Evolutionary conservation across 768 basidiomycete species (phyloP).

Genomic region (Fibroporia radiculosa): DNA sequence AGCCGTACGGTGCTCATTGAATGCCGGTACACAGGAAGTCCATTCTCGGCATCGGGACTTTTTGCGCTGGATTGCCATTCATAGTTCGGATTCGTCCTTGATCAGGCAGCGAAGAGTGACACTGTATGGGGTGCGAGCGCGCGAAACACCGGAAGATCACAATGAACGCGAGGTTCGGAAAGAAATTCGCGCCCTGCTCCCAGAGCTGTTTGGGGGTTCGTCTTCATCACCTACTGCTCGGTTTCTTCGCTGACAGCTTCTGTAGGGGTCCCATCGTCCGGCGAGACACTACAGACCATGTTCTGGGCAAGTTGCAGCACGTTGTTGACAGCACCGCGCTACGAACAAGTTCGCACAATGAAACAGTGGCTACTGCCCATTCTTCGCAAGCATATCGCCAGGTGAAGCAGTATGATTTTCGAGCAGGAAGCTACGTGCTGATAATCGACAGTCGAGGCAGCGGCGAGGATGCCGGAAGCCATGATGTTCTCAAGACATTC

Average conservation of each 20-base stretch:
- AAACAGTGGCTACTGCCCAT: conserved; percentile 71
- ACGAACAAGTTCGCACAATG: conserved; percentile 66
- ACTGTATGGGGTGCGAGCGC: conserved; percentile 59
- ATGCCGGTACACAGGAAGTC: conserved; percentile 25
- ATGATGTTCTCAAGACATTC: conserved; percentile 44
- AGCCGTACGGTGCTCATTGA: not conserved
- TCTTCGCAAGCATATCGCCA: conserved; percentile 43
- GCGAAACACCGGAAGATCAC: conserved; percentile 63
- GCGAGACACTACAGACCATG: conserved; percentile 7
- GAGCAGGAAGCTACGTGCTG: not conserved
- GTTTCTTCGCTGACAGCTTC: too few relatives aligned
- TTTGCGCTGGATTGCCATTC: conserved; percentile 65
- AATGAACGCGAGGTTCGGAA: conserved; percentile 66
- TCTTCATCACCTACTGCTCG: not conserved
- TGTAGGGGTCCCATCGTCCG: conserved; percentile 8
- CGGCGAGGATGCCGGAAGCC: conserved; percentile 5
- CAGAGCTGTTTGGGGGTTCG: conserved; percentile 60
- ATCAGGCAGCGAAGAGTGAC: conserved; percentile 62
- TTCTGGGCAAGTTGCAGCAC: conserved; percentile 34
- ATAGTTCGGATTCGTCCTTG: conserved; percentile 49
- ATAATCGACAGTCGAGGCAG: conserved; percentile 1
- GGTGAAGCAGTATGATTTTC: conserved; percentile 27
- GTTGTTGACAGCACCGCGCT: conserved; percentile 51
- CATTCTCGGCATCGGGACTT: conserved; percentile 64
- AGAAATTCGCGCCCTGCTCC: conserved; percentile 57